Evolutionary conservation across 78 protist species (phyloP).

Genomic region (Dictyostelium purpureum): DNA sequence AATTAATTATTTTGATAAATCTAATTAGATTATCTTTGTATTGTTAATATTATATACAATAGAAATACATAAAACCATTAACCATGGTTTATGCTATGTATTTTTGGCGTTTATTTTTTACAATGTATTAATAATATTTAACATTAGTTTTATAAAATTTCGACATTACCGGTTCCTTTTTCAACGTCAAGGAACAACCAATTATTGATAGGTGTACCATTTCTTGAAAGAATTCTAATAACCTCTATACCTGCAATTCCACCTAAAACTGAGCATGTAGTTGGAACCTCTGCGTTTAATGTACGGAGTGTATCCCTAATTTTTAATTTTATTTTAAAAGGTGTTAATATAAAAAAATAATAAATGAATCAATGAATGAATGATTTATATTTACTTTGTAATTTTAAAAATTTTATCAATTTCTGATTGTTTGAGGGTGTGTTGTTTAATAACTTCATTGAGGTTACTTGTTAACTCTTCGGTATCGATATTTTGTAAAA

Average conservation of each 20-base stretch:
- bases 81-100: too few species aligned
- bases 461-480: neutral
- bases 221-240: slow-evolving; percentile 56
- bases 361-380: neutral
- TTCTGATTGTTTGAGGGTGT: neutral
- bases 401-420: neutral
- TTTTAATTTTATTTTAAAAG: too few species aligned
- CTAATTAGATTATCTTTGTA: too few species aligned
- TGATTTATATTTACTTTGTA: neutral
- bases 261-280: slow-evolving; percentile 80
- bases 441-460: neutral
- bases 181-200: slow-evolving; percentile 36
- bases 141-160: neutral
- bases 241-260: slow-evolving; percentile 76
- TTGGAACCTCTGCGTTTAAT: slow-evolving; percentile 43
- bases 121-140: too few species aligned
- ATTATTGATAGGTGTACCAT: slow-evolving; percentile 64
- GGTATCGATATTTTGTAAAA: neutral
- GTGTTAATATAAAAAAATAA: neutral
- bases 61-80: too few species aligned
- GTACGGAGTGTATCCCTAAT: neutral
- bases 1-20: too few species aligned
- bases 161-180: slow-evolving; percentile 53
- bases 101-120: too few species aligned
- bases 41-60: too few species aligned